A percentile compares a stretch with the other conserved stretches of the same genome.
Conservation (phyloP, 192 early-diverging fungal genomes). For the Coemansia sp. region DNA sequence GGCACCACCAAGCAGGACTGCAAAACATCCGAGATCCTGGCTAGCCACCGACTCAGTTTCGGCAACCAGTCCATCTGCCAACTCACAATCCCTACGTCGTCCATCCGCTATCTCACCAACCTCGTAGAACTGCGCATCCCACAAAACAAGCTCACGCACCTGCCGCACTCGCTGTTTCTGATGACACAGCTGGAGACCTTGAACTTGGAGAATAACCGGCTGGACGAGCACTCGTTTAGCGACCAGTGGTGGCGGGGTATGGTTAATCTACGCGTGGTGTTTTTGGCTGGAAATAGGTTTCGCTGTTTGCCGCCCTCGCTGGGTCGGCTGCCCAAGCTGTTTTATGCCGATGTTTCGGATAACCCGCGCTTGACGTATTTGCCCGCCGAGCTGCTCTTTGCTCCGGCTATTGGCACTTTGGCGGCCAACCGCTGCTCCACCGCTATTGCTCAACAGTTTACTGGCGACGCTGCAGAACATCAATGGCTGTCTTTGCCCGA, state of each 20-base stretch:
- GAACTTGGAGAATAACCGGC: slow-evolving; percentile 39
- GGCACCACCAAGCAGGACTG: not conserved
- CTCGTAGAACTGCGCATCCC: slow-evolving; percentile 51
- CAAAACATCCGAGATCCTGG: slow-evolving; percentile 39
- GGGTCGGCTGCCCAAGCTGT: slow-evolving; percentile 36
- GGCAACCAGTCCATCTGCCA: slow-evolving; percentile 36
- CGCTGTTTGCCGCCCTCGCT: slow-evolving; percentile 29
- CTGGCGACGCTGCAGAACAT: not conserved
- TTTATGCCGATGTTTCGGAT: slow-evolving; percentile 50
- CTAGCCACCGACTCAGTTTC: slow-evolving; percentile 44
- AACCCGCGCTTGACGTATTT: slow-evolving; percentile 17
- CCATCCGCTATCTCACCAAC: slow-evolving; percentile 12
- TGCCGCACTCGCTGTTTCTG: slow-evolving; percentile 39
- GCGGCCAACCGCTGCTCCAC: slow-evolving; percentile 29
- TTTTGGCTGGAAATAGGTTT: slow-evolving; percentile 37
- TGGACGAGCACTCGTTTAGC: slow-evolving; percentile 15
- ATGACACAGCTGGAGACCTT: slow-evolving; percentile 46
- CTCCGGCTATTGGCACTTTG: slow-evolving; percentile 36
- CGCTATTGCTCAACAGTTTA: not conserved
- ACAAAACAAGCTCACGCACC: slow-evolving; percentile 35
- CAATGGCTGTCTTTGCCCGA: not conserved
- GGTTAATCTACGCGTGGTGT: slow-evolving; percentile 36
- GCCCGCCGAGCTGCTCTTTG: slow-evolving; percentile 30
- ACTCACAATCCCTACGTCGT: slow-evolving; percentile 27
- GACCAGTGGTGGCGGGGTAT: slow-evolving; percentile 26